These are phyloP conservation scores for Meyerozyma athensensis DNA, from an alignment of 1,139 yeast species.

Conservation along the genomic window DNA sequence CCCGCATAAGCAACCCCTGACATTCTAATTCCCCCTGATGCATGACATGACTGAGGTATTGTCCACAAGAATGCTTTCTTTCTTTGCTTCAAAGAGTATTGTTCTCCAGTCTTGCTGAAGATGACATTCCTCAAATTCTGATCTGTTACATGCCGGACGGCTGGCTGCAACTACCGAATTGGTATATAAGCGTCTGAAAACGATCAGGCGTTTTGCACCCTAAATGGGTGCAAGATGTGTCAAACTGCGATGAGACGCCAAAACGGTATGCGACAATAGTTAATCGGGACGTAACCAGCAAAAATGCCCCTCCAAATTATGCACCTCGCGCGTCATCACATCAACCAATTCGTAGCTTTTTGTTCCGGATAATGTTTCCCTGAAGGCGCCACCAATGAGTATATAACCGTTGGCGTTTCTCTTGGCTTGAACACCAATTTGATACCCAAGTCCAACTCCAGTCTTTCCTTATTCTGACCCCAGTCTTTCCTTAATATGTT, in stretches of 20 bases:
- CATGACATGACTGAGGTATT: no score
- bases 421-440: neutral
- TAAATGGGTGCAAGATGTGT: neutral
- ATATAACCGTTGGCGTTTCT: neutral
- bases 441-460: conserved; percentile 1
- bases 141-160: conserved; percentile 1
- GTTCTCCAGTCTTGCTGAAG: no score
- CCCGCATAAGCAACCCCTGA: no score
- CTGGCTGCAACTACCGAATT: conserved; percentile 1
- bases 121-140: neutral
- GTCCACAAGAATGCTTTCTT: no score
- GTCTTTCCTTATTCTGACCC: no score
- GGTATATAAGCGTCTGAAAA: neutral
- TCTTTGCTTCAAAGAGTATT: no score
- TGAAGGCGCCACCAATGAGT: no score
- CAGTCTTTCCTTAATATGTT: no score
- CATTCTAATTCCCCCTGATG: no score
- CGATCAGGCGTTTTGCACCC: neutral
- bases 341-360: neutral
- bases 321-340: neutral
- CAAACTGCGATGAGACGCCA: no score
- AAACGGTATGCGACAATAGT: neutral
- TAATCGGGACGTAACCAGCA: neutral
- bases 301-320: neutral
- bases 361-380: no score